Conservation (phyloP, 306 rosid genomes). For the Cucumis hystrix region DNA sequence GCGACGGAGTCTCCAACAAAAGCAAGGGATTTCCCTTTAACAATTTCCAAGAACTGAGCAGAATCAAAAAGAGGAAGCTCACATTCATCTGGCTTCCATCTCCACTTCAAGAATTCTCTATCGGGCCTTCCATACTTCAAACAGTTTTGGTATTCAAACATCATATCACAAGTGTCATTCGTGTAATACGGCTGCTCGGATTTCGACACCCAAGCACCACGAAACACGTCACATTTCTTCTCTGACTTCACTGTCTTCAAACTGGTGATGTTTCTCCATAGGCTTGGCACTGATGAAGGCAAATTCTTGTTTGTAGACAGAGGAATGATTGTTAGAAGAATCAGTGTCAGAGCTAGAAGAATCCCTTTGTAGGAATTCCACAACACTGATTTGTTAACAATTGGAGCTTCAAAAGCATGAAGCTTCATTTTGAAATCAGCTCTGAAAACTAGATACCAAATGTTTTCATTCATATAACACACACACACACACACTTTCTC, state of each 20-base stretch:
- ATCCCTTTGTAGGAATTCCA: conserved; percentile 5
- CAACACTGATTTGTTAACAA: background rate
- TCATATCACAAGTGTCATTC: conserved; percentile 9
- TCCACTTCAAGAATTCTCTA: conserved; percentile 14
- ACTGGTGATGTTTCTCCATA: background rate
- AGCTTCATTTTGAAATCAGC: conserved; percentile 5
- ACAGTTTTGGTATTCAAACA: conserved; percentile 10
- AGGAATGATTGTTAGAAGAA: conserved; percentile 3
- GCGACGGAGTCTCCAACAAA: conserved; percentile 21
- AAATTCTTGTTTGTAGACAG: conserved; percentile 7
- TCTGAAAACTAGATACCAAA: background rate
- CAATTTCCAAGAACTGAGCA: conserved; percentile 16
- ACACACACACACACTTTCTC: background rate
- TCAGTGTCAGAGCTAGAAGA: background rate
- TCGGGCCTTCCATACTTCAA: conserved; percentile 20
- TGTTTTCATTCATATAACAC: background rate
- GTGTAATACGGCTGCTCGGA: conserved; percentile 4
- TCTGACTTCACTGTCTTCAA: background rate
- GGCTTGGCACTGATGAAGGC: conserved; percentile 12
- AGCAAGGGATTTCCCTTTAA: conserved; percentile 20
- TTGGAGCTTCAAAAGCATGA: background rate
- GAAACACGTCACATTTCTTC: conserved; percentile 10
- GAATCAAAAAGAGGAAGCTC: conserved; percentile 15
- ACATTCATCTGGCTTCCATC: conserved; percentile 18
- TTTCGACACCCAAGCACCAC: conserved; percentile 14